Base-by-base conservation (phyloP, 2,329 filamentous ascomycete genomes). In the Trichoderma sp. region DNA sequence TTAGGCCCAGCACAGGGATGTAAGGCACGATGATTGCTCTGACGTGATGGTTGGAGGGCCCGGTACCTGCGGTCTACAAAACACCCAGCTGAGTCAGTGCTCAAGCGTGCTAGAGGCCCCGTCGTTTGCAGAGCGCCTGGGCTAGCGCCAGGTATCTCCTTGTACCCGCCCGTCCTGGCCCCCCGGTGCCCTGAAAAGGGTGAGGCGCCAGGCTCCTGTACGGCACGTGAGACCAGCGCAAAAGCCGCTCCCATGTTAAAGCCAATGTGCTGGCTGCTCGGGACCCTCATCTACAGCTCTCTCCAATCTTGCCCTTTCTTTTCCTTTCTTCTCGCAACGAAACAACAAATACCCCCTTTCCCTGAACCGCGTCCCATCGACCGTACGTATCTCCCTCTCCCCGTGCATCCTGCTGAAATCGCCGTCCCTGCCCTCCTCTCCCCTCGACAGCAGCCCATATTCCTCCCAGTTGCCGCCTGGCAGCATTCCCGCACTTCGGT, bases 231-330 rank as follows among this genome's bases (percentile, higher is more conserved):
- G 66, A 39, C 49, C 59, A 30, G 43, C 16, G 46, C 24, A 52
- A 58, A 54, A 39, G 28, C 59, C 34, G n/a, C 65, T 59, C 30
- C 32, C 54, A 46, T 28, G 43, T 37, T 32, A 59, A 49, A 59
- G 59, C 34, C 65, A 60, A 66, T 49, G 39, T 10, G 68, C 69
- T 69, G 69, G 72, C 72, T 73, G 69, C 72, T 68, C 71, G 73
- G 74, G 70, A 74, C 77, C 76, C 73, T 73, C 74, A 74, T 74
- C 76, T 73, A 72, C 73, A 72, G 71, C 74, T 73, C 26, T 54
- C 51, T 56, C 73, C 71, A 73, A 74, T 74, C 73, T 71, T 73
- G 66, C 51, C 49, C 60, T 43, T 66, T 54, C 60, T 43, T 66
- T 54, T 34, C 54, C 39, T 32, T 51, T 66, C 37, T 16, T 51